phyloP scores from a whole-genome alignment of 768 basidiomycete genomes.

The Serendipita sp. region DNA sequence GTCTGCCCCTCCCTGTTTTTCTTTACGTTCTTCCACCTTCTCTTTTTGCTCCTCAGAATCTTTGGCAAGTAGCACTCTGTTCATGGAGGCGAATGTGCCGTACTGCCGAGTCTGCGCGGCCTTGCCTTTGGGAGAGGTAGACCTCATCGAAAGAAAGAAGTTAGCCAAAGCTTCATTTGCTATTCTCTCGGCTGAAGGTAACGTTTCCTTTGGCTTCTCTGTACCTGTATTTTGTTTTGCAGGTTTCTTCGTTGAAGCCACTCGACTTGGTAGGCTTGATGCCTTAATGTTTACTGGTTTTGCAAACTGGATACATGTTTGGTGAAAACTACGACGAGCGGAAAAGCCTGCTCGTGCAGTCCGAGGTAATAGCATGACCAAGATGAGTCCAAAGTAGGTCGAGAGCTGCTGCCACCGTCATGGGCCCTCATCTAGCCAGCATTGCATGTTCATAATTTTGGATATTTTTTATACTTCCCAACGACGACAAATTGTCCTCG shows the following conservation, averaged over 20 bases:
- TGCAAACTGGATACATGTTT: not conserved
- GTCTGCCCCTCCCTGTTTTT: too few relatives aligned
- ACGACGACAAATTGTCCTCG: not conserved
- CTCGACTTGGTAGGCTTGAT: not conserved
- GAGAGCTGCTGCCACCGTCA: not conserved
- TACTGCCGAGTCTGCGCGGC: slow-evolving; percentile 4
- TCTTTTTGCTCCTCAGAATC: not conserved
- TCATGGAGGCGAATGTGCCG: not conserved
- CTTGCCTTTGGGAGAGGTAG: not conserved
- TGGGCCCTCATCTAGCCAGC: too few relatives aligned
- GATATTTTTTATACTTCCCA: not conserved
- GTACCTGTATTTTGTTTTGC: not conserved
- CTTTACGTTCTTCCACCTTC: not conserved
- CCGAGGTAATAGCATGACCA: not conserved
- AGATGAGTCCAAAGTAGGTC: not conserved
- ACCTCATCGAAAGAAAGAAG: not conserved
- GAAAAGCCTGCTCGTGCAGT: not conserved
- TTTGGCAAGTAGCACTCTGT: not conserved
- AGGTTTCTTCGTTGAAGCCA: not conserved
- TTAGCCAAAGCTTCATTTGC: not conserved
- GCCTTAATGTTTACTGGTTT: not conserved
- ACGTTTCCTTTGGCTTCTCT: not conserved
- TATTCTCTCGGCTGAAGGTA: not conserved
- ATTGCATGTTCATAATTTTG: too few relatives aligned
- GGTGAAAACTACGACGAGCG: not conserved